A percentile compares a stretch with the other conserved stretches of the same genome.
Conservation (phyloP, 352 stramenopile species). For the Globisporangium irregulare region DNA sequence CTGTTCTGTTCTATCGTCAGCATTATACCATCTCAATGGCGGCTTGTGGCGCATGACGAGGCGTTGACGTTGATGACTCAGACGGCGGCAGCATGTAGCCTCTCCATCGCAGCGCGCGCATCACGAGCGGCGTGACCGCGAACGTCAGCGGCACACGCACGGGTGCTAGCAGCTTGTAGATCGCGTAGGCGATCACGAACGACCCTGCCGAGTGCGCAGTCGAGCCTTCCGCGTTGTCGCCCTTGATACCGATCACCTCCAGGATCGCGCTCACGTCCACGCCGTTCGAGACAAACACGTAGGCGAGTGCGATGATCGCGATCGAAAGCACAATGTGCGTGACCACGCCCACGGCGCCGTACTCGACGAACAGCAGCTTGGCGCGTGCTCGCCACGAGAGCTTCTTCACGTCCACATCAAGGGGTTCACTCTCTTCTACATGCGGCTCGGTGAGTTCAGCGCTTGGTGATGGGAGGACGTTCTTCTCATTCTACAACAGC, state of each 20-base stretch:
- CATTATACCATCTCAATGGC: constrained; percentile 2
- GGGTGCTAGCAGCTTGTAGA: constrained; percentile 76
- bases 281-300: constrained; percentile 59
- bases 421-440: not conserved
- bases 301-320: constrained; percentile 68
- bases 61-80: not conserved
- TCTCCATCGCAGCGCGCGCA: constrained; percentile 55
- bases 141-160: constrained; percentile 82
- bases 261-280: constrained; percentile 62
- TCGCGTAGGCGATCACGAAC: constrained; percentile 73
- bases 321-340: constrained; percentile 74
- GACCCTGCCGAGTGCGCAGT: constrained; percentile 60
- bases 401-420: not conserved
- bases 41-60: not conserved
- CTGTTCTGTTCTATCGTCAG: not conserved
- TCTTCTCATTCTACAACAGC: not conserved
- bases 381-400: constrained; percentile 59
- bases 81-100: constrained; percentile 62
- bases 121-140: constrained; percentile 68
- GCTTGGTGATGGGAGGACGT: not conserved
- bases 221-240: constrained; percentile 31
- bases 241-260: constrained; percentile 34
- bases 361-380: constrained; percentile 77
- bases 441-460: not conserved
- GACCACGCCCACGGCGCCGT: constrained; percentile 66